A percentile compares a stretch with the other conserved stretches of the same genome.
phyloP scores from a whole-genome alignment of 805 yeast genomes.

The Candida quercuum region DNA sequence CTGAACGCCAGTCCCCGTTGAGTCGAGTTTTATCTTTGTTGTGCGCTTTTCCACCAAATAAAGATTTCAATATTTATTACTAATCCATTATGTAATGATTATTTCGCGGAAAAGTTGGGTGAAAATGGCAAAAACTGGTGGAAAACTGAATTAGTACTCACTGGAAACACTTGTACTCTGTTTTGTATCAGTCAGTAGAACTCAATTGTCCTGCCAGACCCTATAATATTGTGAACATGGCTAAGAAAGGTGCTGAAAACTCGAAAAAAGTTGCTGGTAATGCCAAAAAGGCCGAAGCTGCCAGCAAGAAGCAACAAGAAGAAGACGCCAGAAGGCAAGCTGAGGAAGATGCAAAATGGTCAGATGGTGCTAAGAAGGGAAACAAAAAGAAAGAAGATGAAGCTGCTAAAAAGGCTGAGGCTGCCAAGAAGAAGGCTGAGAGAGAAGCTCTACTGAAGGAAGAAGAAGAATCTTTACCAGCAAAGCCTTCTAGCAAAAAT shows the following conservation, averaged over 20 bases:
- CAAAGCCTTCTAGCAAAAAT: constrained; percentile 51
- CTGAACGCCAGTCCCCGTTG: no score
- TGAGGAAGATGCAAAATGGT: constrained; percentile 63
- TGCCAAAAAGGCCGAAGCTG: constrained; percentile 62
- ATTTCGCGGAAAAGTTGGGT: no score
- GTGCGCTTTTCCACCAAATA: no score
- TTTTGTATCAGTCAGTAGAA: no score
- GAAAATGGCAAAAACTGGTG: no score
- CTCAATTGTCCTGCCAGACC: no score
- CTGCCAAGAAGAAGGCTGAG: constrained; percentile 75
- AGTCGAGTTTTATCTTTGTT: no score
- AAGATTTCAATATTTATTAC: no score
- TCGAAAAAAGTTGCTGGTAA: constrained; percentile 57
- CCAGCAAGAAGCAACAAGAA: constrained; percentile 49
- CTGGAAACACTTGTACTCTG: no score
- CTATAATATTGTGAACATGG: no score
- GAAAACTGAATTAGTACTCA: no score
- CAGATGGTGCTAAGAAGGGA: constrained; percentile 63
- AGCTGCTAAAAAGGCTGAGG: constrained; percentile 67
- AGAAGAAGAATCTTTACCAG: constrained; percentile 60
- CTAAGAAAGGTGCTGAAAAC: constrained; percentile 42
- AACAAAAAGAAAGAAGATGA: constrained; percentile 67
- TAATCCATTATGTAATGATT: no score
- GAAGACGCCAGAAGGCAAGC: constrained; percentile 41
- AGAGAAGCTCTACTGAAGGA: constrained; percentile 61